phyloP scores from a whole-genome alignment of 2,329 filamentous ascomycete species.

The Hymenoscyphus infarciens region DNA sequence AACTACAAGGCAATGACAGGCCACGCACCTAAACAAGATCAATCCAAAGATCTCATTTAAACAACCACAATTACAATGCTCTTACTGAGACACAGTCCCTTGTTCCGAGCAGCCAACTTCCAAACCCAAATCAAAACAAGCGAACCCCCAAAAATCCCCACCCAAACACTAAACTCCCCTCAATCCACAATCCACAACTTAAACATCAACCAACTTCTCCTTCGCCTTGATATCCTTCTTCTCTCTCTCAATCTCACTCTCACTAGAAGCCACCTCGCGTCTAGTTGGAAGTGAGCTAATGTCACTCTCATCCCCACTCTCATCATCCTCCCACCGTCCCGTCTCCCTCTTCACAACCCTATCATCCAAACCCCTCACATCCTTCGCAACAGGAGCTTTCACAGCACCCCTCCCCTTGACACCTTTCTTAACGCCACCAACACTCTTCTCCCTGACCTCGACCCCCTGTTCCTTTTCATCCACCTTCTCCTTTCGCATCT shows the following conservation, averaged over 20 bases:
- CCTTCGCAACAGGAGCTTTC: neutral
- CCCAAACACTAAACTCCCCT: neutral
- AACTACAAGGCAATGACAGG: no score
- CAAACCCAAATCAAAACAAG: neutral
- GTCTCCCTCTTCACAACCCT: constrained; percentile 19
- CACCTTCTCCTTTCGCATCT: constrained; percentile 14
- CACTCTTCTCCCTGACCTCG: neutral
- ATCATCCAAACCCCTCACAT: constrained; percentile 19
- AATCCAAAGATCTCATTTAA: no score
- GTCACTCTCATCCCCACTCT: constrained; percentile 6
- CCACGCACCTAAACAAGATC: no score
- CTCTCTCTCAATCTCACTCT: constrained; percentile 11
- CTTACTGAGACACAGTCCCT: no score
- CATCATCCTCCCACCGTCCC: constrained; percentile 30
- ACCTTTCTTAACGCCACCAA: constrained; percentile 5
- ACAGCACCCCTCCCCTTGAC: neutral
- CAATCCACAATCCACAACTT: neutral
- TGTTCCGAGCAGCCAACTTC: neutral
- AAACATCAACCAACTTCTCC: constrained; percentile 30
- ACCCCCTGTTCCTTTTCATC: neutral
- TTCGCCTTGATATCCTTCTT: constrained; percentile 6
- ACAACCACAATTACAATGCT: no score
- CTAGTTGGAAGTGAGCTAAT: constrained; percentile 6
- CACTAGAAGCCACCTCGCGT: neutral
- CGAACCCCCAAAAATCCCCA: neutral